Percentiles rank a stretch among this genome's conserved stretches.
Evolutionary conservation across 192 early-diverging fungal genomes (phyloP).

Genomic region (Podila clonocystis): DNA sequence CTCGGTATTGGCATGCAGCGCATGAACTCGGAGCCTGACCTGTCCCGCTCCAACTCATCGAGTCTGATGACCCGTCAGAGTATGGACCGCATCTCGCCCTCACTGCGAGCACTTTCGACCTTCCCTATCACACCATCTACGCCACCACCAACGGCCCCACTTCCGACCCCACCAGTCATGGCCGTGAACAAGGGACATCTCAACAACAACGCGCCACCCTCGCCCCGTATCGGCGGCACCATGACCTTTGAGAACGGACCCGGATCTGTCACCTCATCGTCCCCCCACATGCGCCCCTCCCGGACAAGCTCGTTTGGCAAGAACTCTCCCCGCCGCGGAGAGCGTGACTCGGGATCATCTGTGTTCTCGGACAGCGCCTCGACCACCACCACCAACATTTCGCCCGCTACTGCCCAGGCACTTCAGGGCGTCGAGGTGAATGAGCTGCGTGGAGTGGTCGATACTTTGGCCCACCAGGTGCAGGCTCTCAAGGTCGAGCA

Average conservation of each 20-base stretch:
- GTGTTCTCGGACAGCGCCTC: constrained; percentile 3
- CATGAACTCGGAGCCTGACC: constrained; percentile 27
- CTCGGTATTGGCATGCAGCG: constrained; percentile 28
- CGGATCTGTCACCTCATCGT: constrained; percentile 1
- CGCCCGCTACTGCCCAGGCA: constrained; percentile 40
- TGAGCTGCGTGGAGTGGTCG: constrained; percentile 39
- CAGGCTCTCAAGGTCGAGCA: constrained; percentile 50
- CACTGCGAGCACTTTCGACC: constrained; percentile 17
- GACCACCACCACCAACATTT: constrained; percentile 15
- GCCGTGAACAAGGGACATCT: constrained; percentile 16
- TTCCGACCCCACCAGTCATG: constrained; percentile 23
- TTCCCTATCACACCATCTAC: constrained; percentile 22
- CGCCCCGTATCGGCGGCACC: constrained; percentile 26
- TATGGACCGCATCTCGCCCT: constrained; percentile 21
- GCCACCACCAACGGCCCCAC: constrained; percentile 30
- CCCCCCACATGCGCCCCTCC: constrained; percentile 13
- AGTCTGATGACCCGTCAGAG: constrained; percentile 6
- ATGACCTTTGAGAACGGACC: constrained; percentile 2
- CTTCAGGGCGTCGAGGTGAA: constrained; percentile 46
- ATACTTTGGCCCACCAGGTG: constrained; percentile 45
- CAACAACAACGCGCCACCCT: constrained; percentile 13
- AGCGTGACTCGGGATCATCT: constrained; percentile 28
- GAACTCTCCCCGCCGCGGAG: constrained; percentile 19
- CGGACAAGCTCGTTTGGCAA: constrained; percentile 18
- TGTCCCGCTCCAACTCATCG: not conserved